Percentiles rank a stretch among this genome's conserved stretches.
These are phyloP conservation scores for Lasiosphaeria hispida DNA, from an alignment of 495 filamentous ascomycete genomes.

Conservation along the genomic window DNA sequence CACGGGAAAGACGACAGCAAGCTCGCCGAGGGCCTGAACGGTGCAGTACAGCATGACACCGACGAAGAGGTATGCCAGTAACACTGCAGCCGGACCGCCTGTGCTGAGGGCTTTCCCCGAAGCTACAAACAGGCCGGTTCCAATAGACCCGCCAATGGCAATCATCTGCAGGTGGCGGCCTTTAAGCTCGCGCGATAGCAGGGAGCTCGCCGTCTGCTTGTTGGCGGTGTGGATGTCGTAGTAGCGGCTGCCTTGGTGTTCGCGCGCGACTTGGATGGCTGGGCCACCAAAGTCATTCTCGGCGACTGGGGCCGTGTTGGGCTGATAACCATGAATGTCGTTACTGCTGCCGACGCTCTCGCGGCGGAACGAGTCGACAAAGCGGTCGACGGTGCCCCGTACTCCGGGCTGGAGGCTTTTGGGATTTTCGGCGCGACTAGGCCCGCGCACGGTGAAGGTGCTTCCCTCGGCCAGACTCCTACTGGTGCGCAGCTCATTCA, in stretches of 20 bases:
- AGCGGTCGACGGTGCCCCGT: conserved; percentile 15
- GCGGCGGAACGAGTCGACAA: conserved; percentile 34
- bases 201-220: conserved; percentile 26
- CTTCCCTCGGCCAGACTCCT: conserved; percentile 22
- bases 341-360: conserved; percentile 9
- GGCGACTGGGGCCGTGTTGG: conserved; percentile 8
- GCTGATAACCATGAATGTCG: conserved; percentile 1
- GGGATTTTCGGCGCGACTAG: background rate
- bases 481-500: conserved; percentile 19
- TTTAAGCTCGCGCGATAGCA: conserved; percentile 73
- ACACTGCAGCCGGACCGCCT: conserved; percentile 81
- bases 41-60: conserved; percentile 90
- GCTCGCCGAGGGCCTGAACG: conserved; percentile 86
- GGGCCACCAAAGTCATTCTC: background rate
- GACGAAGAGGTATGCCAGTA: conserved; percentile 79
- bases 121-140: conserved; percentile 89
- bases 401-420: conserved; percentile 1
- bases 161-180: conserved; percentile 93
- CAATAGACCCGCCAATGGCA: conserved; percentile 93
- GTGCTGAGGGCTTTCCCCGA: conserved; percentile 73
- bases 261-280: conserved; percentile 8
- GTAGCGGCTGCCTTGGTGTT: conserved; percentile 23
- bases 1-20: conserved; percentile 89
- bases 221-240: conserved; percentile 28
- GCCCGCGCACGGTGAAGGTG: conserved; percentile 19